These are phyloP conservation scores for Argentina anserina DNA, from an alignment of 306 rosid species.

Conservation along the genomic window DNA sequence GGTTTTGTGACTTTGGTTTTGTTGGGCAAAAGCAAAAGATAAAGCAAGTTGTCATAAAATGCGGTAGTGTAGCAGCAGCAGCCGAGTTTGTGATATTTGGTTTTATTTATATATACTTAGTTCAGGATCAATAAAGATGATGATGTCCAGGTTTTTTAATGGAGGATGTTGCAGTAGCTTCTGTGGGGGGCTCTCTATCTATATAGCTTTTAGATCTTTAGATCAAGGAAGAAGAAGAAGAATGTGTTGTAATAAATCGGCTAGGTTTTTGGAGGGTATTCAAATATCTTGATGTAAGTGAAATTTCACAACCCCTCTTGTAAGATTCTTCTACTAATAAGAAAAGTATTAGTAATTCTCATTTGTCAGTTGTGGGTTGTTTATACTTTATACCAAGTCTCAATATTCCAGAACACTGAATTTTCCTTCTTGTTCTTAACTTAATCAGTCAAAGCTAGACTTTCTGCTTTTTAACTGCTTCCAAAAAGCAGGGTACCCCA, in stretches of 20 bases:
- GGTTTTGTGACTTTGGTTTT: conserved; percentile 3
- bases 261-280: conserved; percentile 2
- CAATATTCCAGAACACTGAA: background rate
- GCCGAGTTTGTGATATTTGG: conserved; percentile 30
- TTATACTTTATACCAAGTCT: background rate
- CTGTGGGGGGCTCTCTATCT: conserved; percentile 21
- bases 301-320: background rate
- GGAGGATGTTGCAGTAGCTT: conserved; percentile 33
- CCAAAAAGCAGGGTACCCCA: background rate
- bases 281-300: background rate
- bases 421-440: background rate
- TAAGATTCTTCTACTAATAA: conserved; percentile 12
- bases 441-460: background rate
- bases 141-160: conserved; percentile 36
- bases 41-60: conserved; percentile 20
- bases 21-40: background rate
- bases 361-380: background rate
- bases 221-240: conserved; percentile 16
- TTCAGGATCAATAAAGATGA: conserved; percentile 42
- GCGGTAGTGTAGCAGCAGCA: background rate
- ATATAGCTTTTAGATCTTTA: conserved; percentile 26
- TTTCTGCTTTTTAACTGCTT: background rate
- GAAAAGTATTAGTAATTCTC: background rate
- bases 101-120: conserved; percentile 23
- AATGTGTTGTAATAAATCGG: conserved; percentile 32